Evolutionary conservation across 2,329 filamentous ascomycete genomes (phyloP), one percentile per base, ranked within the genome.

Genomic region (Tolypocladium cylindrosporum): DNA sequence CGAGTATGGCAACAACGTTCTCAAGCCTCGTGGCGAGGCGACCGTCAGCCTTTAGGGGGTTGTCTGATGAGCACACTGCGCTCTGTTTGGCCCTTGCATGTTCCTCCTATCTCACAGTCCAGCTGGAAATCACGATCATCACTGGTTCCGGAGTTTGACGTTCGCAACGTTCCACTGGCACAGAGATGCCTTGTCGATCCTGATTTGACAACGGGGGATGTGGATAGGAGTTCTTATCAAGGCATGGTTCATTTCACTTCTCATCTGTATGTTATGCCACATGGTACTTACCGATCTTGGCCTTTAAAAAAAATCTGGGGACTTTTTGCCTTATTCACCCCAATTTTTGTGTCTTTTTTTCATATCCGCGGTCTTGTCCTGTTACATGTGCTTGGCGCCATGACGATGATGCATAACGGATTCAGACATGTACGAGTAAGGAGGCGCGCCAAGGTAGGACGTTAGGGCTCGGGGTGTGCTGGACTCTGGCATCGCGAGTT

Each of bases 1-100:
- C 60, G 61, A 68, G 37, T 84, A 82, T 62, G 77, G 65, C 60
- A 60, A 61, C 14, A 84, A 85, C 67, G 79, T 85, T 42, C 65
- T 76, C 54, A 61, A 65, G 43, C 75, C 81, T 42, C 58, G 62
- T 24, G 67, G 69, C 43, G 43, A 65, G 14, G 55, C 62, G 50
- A 59, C 57, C 10, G 59, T 68, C 37, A 61, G 59, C 54, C 62
- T 71, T 40, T 73, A 72, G 19, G n/a, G 10, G n/a, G 10, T 5
- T 48, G 8, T 4, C n/a, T 9, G 11, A 39, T 19, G 16, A 14
- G 34, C 31, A 50, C 34, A 2, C n/a, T 16, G 3, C 31, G 11
- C 24, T 37, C 55, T 43, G 31, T n/a, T 31, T 39, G 16, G 55
- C 40, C 43, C 43, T 27, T 52, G 50, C 42, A 50, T 39, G 14